A percentile compares a stretch with the other conserved stretches of the same genome.
phyloP scores from a whole-genome alignment of 2,329 filamentous ascomycete genomes.

The Verticillium tricorpus region DNA sequence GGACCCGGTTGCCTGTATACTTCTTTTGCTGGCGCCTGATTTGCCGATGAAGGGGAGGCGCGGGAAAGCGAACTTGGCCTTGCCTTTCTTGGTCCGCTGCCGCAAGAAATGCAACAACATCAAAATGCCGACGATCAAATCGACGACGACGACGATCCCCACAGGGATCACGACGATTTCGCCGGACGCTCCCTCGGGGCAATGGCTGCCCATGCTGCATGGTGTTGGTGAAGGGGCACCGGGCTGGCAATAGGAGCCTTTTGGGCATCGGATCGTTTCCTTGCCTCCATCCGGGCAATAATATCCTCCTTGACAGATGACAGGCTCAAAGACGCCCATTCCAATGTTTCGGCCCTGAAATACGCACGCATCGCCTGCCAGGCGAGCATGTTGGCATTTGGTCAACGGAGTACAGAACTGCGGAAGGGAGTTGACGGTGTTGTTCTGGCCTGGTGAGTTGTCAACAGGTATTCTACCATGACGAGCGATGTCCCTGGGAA shows the following conservation, averaged over 20 bases:
- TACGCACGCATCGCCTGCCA: conserved; percentile 27
- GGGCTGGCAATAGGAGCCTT: conserved; percentile 45
- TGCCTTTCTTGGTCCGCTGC: conserved; percentile 23
- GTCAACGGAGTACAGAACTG: conserved; percentile 37
- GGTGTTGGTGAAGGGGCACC: conserved; percentile 42
- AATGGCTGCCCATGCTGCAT: conserved; percentile 40
- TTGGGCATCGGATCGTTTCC: conserved; percentile 34
- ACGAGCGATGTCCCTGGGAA: not conserved
- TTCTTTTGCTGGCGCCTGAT: conserved; percentile 9
- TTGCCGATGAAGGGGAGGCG: conserved; percentile 3
- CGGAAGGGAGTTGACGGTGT: conserved; percentile 40
- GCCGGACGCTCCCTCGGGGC: conserved; percentile 35
- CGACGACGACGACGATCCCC: conserved; percentile 34
- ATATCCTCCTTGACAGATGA: conserved; percentile 41
- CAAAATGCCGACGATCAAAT: conserved; percentile 33
- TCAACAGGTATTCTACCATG: conserved; percentile 8
- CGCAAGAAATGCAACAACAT: conserved; percentile 24
- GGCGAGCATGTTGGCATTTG: conserved; percentile 29
- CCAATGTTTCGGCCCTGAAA: conserved; percentile 28
- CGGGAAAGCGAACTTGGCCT: not conserved
- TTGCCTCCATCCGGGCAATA: conserved; percentile 37
- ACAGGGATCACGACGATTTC: conserved; percentile 41
- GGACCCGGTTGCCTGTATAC: conserved; percentile 22
- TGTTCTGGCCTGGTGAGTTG: conserved; percentile 30
- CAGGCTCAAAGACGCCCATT: conserved; percentile 46